phyloP scores from a whole-genome alignment of 805 yeast species.

The Peterozyma toletana region DNA sequence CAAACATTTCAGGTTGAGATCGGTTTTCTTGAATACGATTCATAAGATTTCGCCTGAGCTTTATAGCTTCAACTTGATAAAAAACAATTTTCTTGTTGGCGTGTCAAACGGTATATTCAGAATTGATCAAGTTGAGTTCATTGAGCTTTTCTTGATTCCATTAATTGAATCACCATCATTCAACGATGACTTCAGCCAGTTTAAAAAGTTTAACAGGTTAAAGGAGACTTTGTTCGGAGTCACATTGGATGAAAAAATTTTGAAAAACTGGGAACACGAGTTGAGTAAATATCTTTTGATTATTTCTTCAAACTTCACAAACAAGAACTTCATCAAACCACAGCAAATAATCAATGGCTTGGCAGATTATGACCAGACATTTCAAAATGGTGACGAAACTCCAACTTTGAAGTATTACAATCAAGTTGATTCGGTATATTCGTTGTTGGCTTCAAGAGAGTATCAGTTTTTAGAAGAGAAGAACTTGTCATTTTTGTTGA shows the following conservation, averaged over 20 bases:
- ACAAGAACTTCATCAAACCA: slow-evolving; percentile 3
- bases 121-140: slow-evolving; percentile 20
- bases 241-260: neutral
- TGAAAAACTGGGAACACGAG: slow-evolving; percentile 5
- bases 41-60: slow-evolving; percentile 21
- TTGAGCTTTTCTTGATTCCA: slow-evolving; percentile 21
- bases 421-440: neutral
- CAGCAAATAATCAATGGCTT: neutral
- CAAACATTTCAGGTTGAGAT: slow-evolving; percentile 9
- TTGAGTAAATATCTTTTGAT: slow-evolving; percentile 2
- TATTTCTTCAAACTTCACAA: neutral
- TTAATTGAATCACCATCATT: slow-evolving; percentile 20
- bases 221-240: neutral
- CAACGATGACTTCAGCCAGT: neutral
- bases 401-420: neutral
- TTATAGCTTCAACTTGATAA: slow-evolving; percentile 20
- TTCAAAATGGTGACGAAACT: neutral
- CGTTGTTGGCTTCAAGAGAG: neutral
- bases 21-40: slow-evolving; percentile 18
- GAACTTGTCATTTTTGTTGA: slow-evolving; percentile 1
- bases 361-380: neutral
- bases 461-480: slow-evolving; percentile 1
- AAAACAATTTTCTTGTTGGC: slow-evolving; percentile 20
- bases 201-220: neutral
- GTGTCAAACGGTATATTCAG: neutral